A percentile compares a stretch with the other conserved stretches of the same genome.
Conservation (phyloP, 2,329 filamentous ascomycete genomes). For the Diaporthe australafricana region DNA sequence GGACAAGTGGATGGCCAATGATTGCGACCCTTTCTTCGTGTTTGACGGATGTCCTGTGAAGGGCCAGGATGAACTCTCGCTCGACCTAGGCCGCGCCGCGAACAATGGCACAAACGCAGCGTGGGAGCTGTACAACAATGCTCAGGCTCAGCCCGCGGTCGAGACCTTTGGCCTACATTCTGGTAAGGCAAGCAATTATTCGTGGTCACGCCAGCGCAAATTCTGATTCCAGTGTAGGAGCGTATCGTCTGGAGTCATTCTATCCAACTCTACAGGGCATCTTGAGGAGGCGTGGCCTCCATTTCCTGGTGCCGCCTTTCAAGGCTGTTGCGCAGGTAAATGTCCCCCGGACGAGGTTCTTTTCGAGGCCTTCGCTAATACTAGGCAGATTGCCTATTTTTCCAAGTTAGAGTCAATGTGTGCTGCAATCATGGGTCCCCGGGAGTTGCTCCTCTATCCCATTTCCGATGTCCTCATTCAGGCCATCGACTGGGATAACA, state of each 20-base stretch:
- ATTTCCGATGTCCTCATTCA: conserved; percentile 80
- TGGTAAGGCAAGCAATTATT: conserved; percentile 60
- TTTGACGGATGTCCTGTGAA: conserved; percentile 89
- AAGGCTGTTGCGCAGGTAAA: conserved; percentile 87
- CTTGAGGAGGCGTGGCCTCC: conserved; percentile 74
- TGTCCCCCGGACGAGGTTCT: conserved; percentile 21
- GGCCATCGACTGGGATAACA: conserved; percentile 75
- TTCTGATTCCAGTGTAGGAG: conserved; percentile 61
- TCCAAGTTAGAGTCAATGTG: conserved; percentile 65
- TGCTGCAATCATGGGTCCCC: conserved; percentile 84
- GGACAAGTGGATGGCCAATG: conserved; percentile 74
- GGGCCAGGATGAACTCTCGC: conserved; percentile 77
- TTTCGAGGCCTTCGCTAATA: conserved; percentile 1
- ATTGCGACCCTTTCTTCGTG: conserved; percentile 85
- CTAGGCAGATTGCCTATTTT: conserved; percentile 78
- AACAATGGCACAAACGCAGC: conserved; percentile 80
- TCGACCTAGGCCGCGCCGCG: conserved; percentile 73
- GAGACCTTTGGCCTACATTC: conserved; percentile 83
- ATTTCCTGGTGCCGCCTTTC: conserved; percentile 88
- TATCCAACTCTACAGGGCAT: conserved; percentile 82
- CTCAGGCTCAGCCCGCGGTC: conserved; percentile 84
- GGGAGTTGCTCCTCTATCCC: conserved; percentile 87
- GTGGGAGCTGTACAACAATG: conserved; percentile 88
- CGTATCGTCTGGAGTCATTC: conserved; percentile 77
- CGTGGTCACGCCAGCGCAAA: conserved; percentile 33